Percentiles rank a stretch among this genome's conserved stretches.
These are phyloP conservation scores for Rhizomucor pusillus DNA, from an alignment of 371 early-diverging fungal species.

Conservation along the genomic window DNA sequence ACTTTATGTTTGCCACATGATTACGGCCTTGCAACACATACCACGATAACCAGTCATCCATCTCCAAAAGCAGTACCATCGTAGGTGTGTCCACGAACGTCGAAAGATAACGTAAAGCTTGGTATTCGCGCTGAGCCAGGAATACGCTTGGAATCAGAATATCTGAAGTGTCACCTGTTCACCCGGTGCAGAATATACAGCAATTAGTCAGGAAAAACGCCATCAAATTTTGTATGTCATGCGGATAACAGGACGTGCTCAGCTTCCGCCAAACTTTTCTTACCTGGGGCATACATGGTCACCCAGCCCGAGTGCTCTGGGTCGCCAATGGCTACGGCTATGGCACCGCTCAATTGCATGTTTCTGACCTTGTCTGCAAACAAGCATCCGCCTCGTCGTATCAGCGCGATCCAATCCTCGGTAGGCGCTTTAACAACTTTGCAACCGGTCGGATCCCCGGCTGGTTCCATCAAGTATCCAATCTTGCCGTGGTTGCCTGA, in stretches of 20 bases:
- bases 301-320: constrained; percentile 64
- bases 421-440: constrained; percentile 27
- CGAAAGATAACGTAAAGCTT: constrained; percentile 40
- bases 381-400: constrained; percentile 81
- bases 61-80: constrained; percentile 28
- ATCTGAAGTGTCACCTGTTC: constrained; percentile 76
- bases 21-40: constrained; percentile 8
- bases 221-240: too few species aligned
- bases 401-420: constrained; percentile 75
- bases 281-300: constrained; percentile 88
- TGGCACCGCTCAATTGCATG: constrained; percentile 85
- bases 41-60: constrained; percentile 34
- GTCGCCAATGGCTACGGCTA: constrained; percentile 90
- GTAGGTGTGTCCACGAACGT: constrained; percentile 40
- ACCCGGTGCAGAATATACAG: too few species aligned
- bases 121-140: constrained; percentile 64
- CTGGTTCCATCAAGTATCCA: constrained; percentile 47
- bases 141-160: constrained; percentile 76
- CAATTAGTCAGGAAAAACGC: too few species aligned
- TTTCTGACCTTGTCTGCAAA: constrained; percentile 86
- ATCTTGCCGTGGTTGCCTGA: constrained; percentile 49
- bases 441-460: constrained; percentile 38
- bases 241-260: too few species aligned
- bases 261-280: constrained; percentile 2
- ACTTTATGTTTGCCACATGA: constrained; percentile 1